Evolutionary conservation across 129 eudicot genomes (phyloP), one percentile per base, ranked within the genome.

Genomic region (Tagetes patula): DNA sequence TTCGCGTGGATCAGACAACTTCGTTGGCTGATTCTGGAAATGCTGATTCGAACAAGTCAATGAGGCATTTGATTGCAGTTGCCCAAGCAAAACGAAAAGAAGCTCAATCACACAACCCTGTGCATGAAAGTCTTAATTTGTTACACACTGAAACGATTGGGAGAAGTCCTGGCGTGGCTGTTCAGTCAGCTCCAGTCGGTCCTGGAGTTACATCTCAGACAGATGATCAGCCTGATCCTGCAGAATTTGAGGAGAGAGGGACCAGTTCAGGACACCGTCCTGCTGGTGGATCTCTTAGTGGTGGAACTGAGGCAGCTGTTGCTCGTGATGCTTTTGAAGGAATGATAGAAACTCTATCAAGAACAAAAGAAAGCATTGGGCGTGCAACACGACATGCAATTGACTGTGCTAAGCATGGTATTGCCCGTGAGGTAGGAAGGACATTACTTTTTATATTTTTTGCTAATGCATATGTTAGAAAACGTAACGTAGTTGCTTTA

Each of bases 271-370:
- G 89, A 49, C 82, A 81, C 64, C 82, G 54, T 68, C 70, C 76
- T 58, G 84, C 87, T 60, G 86, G 87, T 41, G 85, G 89, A 45
- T 81, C 96, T n/a, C 87, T 93, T 69, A 93, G 95, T 85, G 96
- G 96, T 59, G 96, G 91, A 52, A 87, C 96, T 13, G 98, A 87
- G 67, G 91, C 96, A 48, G 92, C 89, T 79, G 91, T 89, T 75
- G 96, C 89, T 32, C 98, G 96, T 78, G 98, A 89, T 71, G 85
- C 95, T 42, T 87, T 93, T 82, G 96, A 87, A 75, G 95, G 91
- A 46, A 92, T 84, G 91, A 80, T 92, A 42, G 90, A 82, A 75
- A 82, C 92, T 67, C 71, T 93, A 56, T 84, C 93, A 77, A 81
- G 95, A 78, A 83, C 96, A 13, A 88, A 90, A 85, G 93, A 94